These are phyloP conservation scores for Aspergillus fumigatiaffinis DNA, from an alignment of 2,329 filamentous ascomycete species.

Conservation along the genomic window DNA sequence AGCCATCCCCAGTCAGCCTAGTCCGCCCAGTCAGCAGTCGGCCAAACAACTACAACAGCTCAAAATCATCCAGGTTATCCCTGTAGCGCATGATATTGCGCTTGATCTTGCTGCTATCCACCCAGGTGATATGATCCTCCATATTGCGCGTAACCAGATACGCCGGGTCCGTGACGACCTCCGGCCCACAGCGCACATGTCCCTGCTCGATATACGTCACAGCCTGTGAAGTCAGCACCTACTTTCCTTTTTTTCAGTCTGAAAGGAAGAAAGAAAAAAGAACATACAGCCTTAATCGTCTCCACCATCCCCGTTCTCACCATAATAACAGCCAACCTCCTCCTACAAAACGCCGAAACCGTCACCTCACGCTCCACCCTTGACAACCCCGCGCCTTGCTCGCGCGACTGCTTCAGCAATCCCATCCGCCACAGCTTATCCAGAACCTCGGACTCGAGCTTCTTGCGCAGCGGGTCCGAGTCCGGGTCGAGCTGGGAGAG, in stretches of 20 bases:
- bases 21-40: not conserved
- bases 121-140: constrained; percentile 97
- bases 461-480: constrained; percentile 70
- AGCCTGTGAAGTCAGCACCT: constrained; percentile 29
- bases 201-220: constrained; percentile 86
- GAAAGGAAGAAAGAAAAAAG: constrained; percentile 7
- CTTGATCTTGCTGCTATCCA: constrained; percentile 95
- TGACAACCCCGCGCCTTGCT: constrained; percentile 66
- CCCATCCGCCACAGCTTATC: constrained; percentile 94
- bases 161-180: constrained; percentile 84
- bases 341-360: constrained; percentile 80
- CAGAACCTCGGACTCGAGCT: constrained; percentile 81
- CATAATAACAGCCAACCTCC: constrained; percentile 86
- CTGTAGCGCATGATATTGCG: constrained; percentile 91
- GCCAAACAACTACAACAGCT: constrained; percentile 61
- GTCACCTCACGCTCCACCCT: constrained; percentile 82
- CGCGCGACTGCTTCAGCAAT: constrained; percentile 68
- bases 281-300: constrained; percentile 69
- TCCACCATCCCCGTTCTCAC: constrained; percentile 87
- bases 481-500: constrained; percentile 76
- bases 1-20: not conserved
- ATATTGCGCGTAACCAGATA: constrained; percentile 84
- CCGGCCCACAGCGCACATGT: constrained; percentile 85
- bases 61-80: constrained; percentile 93
- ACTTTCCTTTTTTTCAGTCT: not conserved